Percentiles rank a stretch among this genome's conserved stretches.
phyloP scores from a whole-genome alignment of 2,329 filamentous ascomycete genomes.

The Stromatinia cepivora region DNA sequence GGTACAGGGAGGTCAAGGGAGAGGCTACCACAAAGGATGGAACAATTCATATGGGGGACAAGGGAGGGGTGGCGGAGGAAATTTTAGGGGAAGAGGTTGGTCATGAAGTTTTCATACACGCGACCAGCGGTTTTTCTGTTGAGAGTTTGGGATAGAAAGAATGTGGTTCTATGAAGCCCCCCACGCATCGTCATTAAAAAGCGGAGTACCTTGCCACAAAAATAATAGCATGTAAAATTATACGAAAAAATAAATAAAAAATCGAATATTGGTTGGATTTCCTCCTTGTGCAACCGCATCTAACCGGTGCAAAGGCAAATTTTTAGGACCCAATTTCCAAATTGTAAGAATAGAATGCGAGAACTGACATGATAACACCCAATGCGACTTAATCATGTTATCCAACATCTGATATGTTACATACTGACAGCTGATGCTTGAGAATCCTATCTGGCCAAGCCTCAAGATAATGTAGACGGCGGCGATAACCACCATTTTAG shows the following conservation, averaged over 20 bases:
- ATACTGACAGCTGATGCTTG: constrained; percentile 5
- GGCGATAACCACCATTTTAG: constrained; percentile 11
- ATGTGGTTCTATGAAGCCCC: constrained; percentile 13
- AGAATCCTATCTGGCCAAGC: constrained; percentile 3
- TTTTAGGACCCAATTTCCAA: background rate
- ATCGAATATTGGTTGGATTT: background rate
- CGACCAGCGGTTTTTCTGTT: background rate
- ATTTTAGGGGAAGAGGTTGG: constrained; percentile 36
- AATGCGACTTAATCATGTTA: constrained; percentile 5
- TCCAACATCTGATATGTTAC: constrained; percentile 9
- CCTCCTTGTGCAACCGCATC: constrained; percentile 19
- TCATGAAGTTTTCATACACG: constrained; percentile 21
- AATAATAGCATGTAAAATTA: constrained; percentile 25
- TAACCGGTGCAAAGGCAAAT: constrained; percentile 19
- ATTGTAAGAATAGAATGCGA: constrained; percentile 15
- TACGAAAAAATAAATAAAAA: constrained; percentile 2
- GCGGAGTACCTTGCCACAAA: constrained; percentile 23
- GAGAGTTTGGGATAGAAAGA: background rate
- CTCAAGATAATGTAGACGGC: constrained; percentile 10
- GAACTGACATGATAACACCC: constrained; percentile 15
- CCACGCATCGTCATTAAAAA: constrained; percentile 23
- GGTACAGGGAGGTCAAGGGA: constrained; percentile 26
- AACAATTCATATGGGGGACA: constrained; percentile 28
- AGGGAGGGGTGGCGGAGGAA: constrained; percentile 35
- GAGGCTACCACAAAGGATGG: constrained; percentile 35